phyloP scores from a whole-genome alignment of 495 filamentous ascomycete genomes.

The Poronia punctata region DNA sequence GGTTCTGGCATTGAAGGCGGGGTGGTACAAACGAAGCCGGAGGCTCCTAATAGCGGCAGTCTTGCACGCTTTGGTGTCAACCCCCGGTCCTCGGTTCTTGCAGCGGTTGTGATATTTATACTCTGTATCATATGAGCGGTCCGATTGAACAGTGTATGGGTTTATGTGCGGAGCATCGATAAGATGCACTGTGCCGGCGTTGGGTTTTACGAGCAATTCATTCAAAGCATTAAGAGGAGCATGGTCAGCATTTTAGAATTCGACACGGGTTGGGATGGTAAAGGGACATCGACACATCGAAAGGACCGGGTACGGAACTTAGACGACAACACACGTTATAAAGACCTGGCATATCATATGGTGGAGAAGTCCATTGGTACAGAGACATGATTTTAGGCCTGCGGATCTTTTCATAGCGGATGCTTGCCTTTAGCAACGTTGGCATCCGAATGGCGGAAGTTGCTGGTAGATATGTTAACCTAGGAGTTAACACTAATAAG shows the following conservation, averaged over 20 bases:
- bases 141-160: background rate
- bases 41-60: slow-evolving; percentile 7
- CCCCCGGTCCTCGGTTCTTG: slow-evolving; percentile 2
- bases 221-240: background rate
- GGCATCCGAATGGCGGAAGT: no score
- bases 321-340: no score
- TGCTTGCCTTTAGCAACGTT: no score
- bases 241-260: background rate
- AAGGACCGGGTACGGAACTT: background rate
- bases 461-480: no score
- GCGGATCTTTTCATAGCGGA: no score
- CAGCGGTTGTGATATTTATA: background rate
- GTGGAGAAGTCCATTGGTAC: no score
- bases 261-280: background rate
- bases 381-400: no score
- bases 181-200: background rate
- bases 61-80: background rate
- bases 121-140: slow-evolving; percentile 5
- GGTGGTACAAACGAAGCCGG: background rate
- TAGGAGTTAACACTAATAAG: no score
- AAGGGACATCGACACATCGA: background rate
- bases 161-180: background rate
- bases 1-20: slow-evolving; percentile 19
- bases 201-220: background rate
- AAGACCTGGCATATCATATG: no score